Conservation (phyloP, 306 rosid species). For the Astragalus membranaceus region DNA sequence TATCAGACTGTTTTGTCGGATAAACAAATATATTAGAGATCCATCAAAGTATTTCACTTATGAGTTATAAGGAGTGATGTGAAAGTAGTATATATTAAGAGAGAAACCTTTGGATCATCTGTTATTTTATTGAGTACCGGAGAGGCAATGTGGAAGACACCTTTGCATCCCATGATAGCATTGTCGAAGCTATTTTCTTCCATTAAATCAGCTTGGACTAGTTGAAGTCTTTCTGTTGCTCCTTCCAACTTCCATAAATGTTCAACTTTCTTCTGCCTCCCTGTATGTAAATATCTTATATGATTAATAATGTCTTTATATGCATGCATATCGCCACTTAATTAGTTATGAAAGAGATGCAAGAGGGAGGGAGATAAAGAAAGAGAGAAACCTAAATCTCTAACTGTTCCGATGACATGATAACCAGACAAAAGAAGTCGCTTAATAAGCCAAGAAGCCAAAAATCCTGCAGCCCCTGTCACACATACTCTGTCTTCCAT, state of each 20-base stretch:
- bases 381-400: slow-evolving; percentile 57
- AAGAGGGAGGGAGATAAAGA: neutral
- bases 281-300: slow-evolving; percentile 13
- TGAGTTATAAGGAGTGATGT: too few relatives aligned
- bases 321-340: too few relatives aligned
- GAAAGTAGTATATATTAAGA: neutral
- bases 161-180: slow-evolving; percentile 71
- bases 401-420: slow-evolving; percentile 66
- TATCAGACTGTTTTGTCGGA: slow-evolving; percentile 42
- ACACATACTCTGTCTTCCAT: slow-evolving; percentile 60
- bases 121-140: slow-evolving; percentile 58
- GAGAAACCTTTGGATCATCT: slow-evolving; percentile 62
- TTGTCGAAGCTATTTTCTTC: slow-evolving; percentile 72
- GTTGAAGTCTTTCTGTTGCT: slow-evolving; percentile 60
- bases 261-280: slow-evolving; percentile 52
- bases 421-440: slow-evolving; percentile 67
- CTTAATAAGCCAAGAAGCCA: slow-evolving; percentile 86
- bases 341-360: too few relatives aligned
- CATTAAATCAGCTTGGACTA: slow-evolving; percentile 71
- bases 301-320: too few relatives aligned
- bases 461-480: slow-evolving; percentile 79
- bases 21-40: neutral
- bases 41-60: neutral
- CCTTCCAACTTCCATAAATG: slow-evolving; percentile 83
- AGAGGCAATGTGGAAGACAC: slow-evolving; percentile 88